Conservation (phyloP, 306 rosid species). For the Prunus mongolica region DNA sequence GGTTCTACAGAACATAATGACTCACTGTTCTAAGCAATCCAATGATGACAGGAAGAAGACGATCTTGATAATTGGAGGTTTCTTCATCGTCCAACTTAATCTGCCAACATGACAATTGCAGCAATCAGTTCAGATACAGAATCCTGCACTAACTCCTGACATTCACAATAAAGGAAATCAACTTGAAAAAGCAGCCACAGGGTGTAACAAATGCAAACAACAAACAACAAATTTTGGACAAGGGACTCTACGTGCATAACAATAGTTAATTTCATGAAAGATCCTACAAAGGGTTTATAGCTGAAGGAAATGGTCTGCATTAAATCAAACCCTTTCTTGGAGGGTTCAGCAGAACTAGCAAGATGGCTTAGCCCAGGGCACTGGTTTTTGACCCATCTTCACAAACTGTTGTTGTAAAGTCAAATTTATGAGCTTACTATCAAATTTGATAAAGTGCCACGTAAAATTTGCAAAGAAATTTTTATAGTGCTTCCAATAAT, state of each 20-base stretch:
- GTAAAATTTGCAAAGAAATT: not conserved
- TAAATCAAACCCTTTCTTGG: not conserved
- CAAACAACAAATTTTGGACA: not conserved
- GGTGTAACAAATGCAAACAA: not conserved
- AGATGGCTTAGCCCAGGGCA: not conserved
- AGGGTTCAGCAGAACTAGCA: not conserved
- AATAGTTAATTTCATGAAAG: not conserved
- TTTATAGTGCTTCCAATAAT: not conserved
- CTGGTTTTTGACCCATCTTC: not conserved
- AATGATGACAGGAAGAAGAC: constrained; percentile 85
- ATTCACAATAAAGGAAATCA: not conserved
- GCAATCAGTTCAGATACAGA: constrained; percentile 31
- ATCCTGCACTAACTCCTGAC: constrained; percentile 18
- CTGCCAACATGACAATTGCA: constrained; percentile 41
- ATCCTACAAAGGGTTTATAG: not conserved
- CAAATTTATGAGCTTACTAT: not conserved
- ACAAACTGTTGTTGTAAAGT: not conserved
- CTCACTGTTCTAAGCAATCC: constrained; percentile 99
- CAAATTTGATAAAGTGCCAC: not conserved
- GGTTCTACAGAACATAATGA: constrained; percentile 2
- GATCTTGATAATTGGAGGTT: constrained; percentile 59
- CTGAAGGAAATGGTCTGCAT: not conserved
- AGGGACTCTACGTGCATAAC: not conserved
- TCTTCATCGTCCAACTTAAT: constrained; percentile 82
- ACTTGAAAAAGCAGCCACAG: constrained; percentile 4